Evolutionary conservation across 371 early-diverging fungal genomes (phyloP).

Genomic region (Basidiobolus meristosporus): DNA sequence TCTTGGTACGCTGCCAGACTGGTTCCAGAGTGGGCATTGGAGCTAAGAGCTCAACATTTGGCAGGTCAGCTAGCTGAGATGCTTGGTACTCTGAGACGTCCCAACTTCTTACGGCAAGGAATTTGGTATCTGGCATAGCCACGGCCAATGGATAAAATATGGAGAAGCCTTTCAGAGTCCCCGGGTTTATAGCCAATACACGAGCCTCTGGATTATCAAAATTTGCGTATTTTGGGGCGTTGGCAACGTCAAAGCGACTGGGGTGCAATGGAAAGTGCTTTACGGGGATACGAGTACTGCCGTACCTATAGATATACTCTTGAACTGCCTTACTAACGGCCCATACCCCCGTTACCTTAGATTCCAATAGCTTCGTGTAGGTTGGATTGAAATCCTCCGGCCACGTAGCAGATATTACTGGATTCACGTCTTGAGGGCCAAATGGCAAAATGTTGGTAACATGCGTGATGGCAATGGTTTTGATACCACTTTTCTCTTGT

Average conservation of each 20-base stretch:
- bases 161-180: neutral
- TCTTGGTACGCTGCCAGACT: neutral
- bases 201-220: neutral
- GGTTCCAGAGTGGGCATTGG: neutral
- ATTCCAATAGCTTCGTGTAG: no score
- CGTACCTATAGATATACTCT: constrained; percentile 1
- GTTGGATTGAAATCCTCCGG: no score
- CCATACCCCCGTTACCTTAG: neutral
- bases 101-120: constrained; percentile 1
- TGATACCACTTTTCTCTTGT: no score
- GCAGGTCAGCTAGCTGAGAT: no score
- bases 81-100: neutral
- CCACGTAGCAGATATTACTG: no score
- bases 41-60: neutral
- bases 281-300: neutral
- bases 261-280: constrained; percentile 1
- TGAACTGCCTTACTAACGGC: neutral
- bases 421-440: no score
- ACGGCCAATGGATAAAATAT: neutral
- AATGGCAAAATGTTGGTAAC: no score
- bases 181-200: neutral
- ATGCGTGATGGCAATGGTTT: no score
- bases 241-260: no score
- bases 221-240: neutral
- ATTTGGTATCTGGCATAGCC: neutral